Percentiles rank a stretch among this genome's conserved stretches.
Conservation (phyloP, 495 filamentous ascomycete genomes). For the Cercophora samala region DNA sequence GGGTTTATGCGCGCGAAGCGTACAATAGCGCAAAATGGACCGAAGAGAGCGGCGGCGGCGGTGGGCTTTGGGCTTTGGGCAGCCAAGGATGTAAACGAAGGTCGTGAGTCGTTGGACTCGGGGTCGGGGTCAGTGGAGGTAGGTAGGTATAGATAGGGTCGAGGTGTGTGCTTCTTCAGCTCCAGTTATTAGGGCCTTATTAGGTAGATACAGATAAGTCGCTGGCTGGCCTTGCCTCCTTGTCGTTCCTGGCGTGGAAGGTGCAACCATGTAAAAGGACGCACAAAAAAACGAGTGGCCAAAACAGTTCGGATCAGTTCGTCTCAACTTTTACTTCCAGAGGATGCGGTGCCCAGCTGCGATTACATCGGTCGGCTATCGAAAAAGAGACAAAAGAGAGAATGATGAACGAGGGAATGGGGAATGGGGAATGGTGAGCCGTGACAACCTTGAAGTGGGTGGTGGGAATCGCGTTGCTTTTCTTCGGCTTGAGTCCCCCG, state of each 20-base stretch:
- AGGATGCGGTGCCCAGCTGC: too few species aligned
- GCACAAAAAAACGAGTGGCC: conserved; percentile 10
- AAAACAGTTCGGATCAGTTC: conserved; percentile 4
- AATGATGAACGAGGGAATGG: conserved; percentile 5
- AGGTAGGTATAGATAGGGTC: conserved; percentile 2
- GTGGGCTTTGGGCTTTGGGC: neutral
- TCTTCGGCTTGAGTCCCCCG: neutral
- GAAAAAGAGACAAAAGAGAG: conserved; percentile 2
- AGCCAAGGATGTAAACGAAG: conserved; percentile 12
- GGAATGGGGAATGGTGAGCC: neutral
- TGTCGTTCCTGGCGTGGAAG: neutral
- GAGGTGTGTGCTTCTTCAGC: too few species aligned
- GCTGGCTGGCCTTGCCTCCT: neutral
- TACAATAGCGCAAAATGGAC: neutral
- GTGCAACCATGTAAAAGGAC: conserved; percentile 6
- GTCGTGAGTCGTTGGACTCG: conserved; percentile 17
- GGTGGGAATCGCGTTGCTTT: neutral
- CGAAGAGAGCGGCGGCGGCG: conserved; percentile 8
- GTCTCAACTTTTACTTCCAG: neutral
- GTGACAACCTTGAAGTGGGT: neutral
- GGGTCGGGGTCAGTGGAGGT: too few species aligned
- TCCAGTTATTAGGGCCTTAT: conserved; percentile 9
- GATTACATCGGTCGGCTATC: neutral
- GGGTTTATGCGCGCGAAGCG: neutral
- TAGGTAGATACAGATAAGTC: too few species aligned